Conservation (phyloP, 257 asterid genomes). For the Salvia miltiorrhiza region DNA sequence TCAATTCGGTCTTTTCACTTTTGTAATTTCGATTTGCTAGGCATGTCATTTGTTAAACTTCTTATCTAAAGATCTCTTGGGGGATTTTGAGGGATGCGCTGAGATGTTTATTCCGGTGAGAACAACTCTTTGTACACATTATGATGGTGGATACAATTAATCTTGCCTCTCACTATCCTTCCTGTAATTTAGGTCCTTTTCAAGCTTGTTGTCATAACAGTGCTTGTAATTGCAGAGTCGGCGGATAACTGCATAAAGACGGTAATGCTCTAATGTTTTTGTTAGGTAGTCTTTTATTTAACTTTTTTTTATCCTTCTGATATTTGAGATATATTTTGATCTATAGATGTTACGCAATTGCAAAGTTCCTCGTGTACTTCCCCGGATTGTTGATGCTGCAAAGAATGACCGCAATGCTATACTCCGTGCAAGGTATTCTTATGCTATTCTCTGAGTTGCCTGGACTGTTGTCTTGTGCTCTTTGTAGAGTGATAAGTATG, state of each 20-base stretch:
- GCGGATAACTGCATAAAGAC: constrained; percentile 99
- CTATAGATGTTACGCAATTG: constrained; percentile 92
- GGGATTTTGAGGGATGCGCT: constrained; percentile 96
- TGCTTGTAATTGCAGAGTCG: constrained; percentile 98
- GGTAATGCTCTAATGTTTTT: constrained; percentile 38
- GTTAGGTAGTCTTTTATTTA: neutral
- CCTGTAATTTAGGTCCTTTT: constrained; percentile 78
- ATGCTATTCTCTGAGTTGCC: constrained; percentile 16
- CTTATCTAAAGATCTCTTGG: constrained; percentile 94
- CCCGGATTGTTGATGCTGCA: constrained; percentile 84
- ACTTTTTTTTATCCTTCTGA: constrained; percentile 7
- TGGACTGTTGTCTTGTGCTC: constrained; percentile 11
- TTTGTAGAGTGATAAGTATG: constrained; percentile 52
- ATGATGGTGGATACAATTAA: constrained; percentile 12
- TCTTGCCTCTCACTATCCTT: constrained; percentile 35
- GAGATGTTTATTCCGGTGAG: constrained; percentile 98
- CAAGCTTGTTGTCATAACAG: constrained; percentile 99
- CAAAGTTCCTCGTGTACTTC: constrained; percentile 93
- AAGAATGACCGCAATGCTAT: constrained; percentile 91
- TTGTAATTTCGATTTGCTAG: constrained; percentile 33
- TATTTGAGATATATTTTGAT: constrained; percentile 18
- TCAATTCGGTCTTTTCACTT: constrained; percentile 17
- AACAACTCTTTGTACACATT: constrained; percentile 21
- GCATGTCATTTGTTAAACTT: constrained; percentile 80
- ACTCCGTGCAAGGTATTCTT: constrained; percentile 88